Evolutionary conservation across 23 red algal genomes (phyloP), one percentile per base, ranked within the genome.

Genomic region (Gracilaria gracilis): DNA sequence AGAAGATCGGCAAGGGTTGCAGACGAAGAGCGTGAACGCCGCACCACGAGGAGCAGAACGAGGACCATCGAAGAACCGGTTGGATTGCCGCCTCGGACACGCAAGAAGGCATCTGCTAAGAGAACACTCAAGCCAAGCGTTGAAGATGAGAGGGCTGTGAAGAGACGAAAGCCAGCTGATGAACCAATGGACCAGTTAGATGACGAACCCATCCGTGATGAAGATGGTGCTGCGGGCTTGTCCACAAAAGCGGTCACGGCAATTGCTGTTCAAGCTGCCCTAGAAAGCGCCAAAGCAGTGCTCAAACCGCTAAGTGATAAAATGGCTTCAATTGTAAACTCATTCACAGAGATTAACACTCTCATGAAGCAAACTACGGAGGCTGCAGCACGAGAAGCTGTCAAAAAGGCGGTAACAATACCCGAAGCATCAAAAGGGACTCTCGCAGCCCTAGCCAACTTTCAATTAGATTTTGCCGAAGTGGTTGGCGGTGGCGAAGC

Each of bases 401-500:
- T 62, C 15, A 57, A 82, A 27, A 82, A 82, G n/a, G 58, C 25
- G 8, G 54, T 82, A 9, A 0, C 4, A 21, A 40, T 64, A 16
- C 58, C 79, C 4, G 54, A 82, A 57, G 79, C 47, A 6, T 38
- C 54, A 29, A 82, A 82, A 23, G 54, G 58, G 64, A 82, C 79
- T 67, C n/a, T 72, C 20, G 87, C 87, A 23, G 87, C 87, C 5
- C 24, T 80, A 72, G 75, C 71, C 20, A 75, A 71, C 34, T 90
- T 90, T 34, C 53, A 80, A 37, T 48, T 90, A 15, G 74, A 90
- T 38, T 66, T 90, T 44, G 47, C 71, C 4, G 87, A 90, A 74
- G 37, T 90, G 21, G 57, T 90, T 80, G 87, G 87, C 7, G 87
- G 87, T 44, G 87, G 87, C 1, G 87, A 90, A 39, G 87, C 87